A percentile compares a stretch with the other conserved stretches of the same genome.
phyloP scores from a whole-genome alignment of 345 rosid genomes.

The Citrus mangshanensis region DNA sequence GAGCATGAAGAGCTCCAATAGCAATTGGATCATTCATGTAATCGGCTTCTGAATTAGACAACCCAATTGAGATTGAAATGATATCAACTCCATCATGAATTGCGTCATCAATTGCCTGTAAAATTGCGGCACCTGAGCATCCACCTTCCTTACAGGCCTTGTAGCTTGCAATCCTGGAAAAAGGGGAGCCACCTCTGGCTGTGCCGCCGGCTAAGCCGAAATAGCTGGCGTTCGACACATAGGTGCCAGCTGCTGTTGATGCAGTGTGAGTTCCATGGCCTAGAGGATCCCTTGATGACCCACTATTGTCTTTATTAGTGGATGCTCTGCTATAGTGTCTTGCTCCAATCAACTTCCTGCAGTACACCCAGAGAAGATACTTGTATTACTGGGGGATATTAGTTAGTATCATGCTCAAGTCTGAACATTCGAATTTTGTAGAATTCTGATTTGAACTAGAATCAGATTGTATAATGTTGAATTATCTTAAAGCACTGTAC shows the following conservation, averaged over 20 bases:
- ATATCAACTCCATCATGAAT: slow-evolving; percentile 64
- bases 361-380: background rate
- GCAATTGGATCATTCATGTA: slow-evolving; percentile 59
- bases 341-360: slow-evolving; percentile 67
- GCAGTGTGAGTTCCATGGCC: slow-evolving; percentile 76
- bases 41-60: slow-evolving; percentile 36
- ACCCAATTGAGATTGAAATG: slow-evolving; percentile 67
- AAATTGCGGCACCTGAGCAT: slow-evolving; percentile 46
- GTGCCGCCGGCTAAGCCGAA: slow-evolving; percentile 48
- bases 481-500: too few species aligned
- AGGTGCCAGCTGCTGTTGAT: slow-evolving; percentile 52
- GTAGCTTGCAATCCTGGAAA: slow-evolving; percentile 50
- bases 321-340: slow-evolving; percentile 35
- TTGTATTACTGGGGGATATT: too few species aligned
- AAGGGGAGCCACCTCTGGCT: slow-evolving; percentile 54
- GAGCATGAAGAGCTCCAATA: slow-evolving; percentile 72
- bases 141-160: slow-evolving; percentile 57
- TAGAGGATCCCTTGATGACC: slow-evolving; percentile 39
- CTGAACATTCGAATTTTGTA: too few species aligned
- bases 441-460: too few species aligned
- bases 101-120: slow-evolving; percentile 77
- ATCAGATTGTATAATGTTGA: too few species aligned
- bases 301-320: too few species aligned
- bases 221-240: slow-evolving; percentile 49
- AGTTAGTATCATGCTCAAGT: background rate